phyloP scores from a whole-genome alignment of 805 yeast species.

The Debaryomyces hansenii region DNA sequence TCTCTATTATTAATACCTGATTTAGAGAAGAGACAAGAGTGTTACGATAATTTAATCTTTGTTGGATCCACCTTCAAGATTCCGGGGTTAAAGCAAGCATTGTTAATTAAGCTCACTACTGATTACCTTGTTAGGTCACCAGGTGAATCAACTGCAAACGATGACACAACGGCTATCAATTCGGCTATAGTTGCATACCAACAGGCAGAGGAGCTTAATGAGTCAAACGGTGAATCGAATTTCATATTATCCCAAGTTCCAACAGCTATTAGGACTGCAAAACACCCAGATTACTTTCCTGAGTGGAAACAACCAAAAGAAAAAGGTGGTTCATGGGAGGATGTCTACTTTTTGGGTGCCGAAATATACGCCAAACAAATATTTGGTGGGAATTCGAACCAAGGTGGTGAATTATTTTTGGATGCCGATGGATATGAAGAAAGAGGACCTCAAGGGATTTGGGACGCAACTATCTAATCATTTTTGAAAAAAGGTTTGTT shows the following conservation, averaged over 20 bases:
- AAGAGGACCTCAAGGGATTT: conserved; percentile 77
- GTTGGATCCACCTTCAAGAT: conserved; percentile 78
- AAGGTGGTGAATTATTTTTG: conserved; percentile 62
- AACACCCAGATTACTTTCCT: conserved; percentile 88
- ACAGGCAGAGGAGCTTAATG: conserved; percentile 36
- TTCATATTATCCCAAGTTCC: conserved; percentile 66
- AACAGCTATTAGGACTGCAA: conserved; percentile 62
- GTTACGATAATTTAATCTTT: conserved; percentile 80
- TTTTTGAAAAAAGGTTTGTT: neutral
- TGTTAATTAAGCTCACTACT: conserved; percentile 56
- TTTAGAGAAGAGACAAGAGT: conserved; percentile 69
- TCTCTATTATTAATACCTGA: conserved; percentile 62
- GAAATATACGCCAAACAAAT: conserved; percentile 86
- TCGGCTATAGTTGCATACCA: conserved; percentile 44
- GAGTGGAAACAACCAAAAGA: conserved; percentile 76
- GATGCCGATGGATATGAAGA: conserved; percentile 71
- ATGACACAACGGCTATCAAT: conserved; percentile 29
- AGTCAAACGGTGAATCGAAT: conserved; percentile 23
- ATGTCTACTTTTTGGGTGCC: conserved; percentile 79
- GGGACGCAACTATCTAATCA: conserved; percentile 52
- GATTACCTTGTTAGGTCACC: conserved; percentile 49
- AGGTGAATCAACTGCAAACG: conserved; percentile 23
- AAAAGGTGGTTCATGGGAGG: conserved; percentile 62
- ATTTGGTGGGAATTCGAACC: conserved; percentile 57
- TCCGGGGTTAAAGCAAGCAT: conserved; percentile 71